These are phyloP conservation scores for Pichia membranifaciens DNA, from an alignment of 805 yeast species.

Conservation along the genomic window DNA sequence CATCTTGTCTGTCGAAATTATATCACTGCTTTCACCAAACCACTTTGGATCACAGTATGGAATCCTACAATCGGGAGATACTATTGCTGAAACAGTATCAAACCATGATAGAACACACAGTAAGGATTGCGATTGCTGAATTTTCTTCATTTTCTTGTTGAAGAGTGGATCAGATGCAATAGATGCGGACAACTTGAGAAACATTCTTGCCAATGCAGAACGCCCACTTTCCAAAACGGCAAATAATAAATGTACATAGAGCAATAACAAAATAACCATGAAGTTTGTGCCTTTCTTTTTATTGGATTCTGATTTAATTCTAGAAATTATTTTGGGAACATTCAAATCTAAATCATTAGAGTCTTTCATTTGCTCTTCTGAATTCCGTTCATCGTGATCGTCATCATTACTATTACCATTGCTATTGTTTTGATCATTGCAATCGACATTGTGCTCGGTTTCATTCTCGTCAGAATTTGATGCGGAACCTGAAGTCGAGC, in stretches of 20 bases:
- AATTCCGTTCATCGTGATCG: not conserved
- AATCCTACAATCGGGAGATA: constrained; percentile 50
- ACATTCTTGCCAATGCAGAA: constrained; percentile 44
- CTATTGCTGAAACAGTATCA: constrained; percentile 51
- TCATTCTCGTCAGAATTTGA: not conserved
- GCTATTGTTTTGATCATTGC: constrained; percentile 13
- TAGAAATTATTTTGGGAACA: constrained; percentile 32
- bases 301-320: constrained; percentile 33
- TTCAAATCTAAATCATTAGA: constrained; percentile 16
- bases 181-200: constrained; percentile 44
- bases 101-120: constrained; percentile 54
- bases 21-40: constrained; percentile 42
- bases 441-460: constrained; percentile 13
- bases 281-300: constrained; percentile 36
- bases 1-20: constrained; percentile 44
- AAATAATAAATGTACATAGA: constrained; percentile 50
- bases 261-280: constrained; percentile 44
- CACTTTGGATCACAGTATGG: constrained; percentile 49
- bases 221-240: constrained; percentile 51
- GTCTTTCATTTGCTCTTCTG: not conserved
- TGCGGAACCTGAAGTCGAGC: not conserved
- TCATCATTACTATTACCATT: not conserved
- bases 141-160: constrained; percentile 36
- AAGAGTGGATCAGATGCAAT: constrained; percentile 45
- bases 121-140: constrained; percentile 44